Conservation (phyloP, 257 asterid genomes). For the Rehmannia glutinosa region DNA sequence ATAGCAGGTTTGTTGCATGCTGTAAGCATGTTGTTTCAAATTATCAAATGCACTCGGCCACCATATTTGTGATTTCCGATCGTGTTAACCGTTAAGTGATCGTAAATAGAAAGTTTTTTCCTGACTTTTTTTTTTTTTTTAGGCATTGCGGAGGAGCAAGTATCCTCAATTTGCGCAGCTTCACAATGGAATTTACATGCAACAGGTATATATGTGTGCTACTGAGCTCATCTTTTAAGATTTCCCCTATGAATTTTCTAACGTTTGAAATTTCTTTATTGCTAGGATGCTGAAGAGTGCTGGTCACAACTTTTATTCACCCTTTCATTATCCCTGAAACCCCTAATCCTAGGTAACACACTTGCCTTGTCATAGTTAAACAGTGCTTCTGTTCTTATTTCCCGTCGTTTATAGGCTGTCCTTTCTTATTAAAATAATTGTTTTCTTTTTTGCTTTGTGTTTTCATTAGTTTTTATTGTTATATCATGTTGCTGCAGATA, state of each 20-base stretch:
- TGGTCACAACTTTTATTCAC: slow-evolving; percentile 94
- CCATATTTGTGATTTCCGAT: not conserved
- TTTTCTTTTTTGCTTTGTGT: not conserved
- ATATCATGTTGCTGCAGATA: not conserved
- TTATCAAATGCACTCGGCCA: slow-evolving; percentile 10
- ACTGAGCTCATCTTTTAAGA: slow-evolving; percentile 2
- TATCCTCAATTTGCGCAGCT: slow-evolving; percentile 99
- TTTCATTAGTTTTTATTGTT: not conserved
- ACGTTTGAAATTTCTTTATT: slow-evolving; percentile 16
- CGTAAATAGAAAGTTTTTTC: not conserved
- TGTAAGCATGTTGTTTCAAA: not conserved
- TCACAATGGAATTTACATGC: slow-evolving; percentile 93
- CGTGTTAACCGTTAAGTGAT: not conserved
- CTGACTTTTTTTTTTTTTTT: slow-evolving; percentile 16
- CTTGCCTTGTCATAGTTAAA: slow-evolving; percentile 3
- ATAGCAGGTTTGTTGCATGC: not conserved
- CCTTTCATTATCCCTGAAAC: slow-evolving; percentile 76
- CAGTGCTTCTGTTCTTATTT: slow-evolving; percentile 2
- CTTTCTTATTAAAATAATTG: not conserved
- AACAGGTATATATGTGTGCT: slow-evolving; percentile 59
- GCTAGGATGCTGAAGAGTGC: slow-evolving; percentile 99
- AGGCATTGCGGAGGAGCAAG: slow-evolving; percentile 92
- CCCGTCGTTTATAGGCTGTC: not conserved
- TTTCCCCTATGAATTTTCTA: slow-evolving; percentile 7
- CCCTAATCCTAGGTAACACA: slow-evolving; percentile 57